A percentile compares a stretch with the other conserved stretches of the same genome.
Evolutionary conservation across 2,329 filamentous ascomycete genomes (phyloP).

Genomic region (Sarocladium kiliense): DNA sequence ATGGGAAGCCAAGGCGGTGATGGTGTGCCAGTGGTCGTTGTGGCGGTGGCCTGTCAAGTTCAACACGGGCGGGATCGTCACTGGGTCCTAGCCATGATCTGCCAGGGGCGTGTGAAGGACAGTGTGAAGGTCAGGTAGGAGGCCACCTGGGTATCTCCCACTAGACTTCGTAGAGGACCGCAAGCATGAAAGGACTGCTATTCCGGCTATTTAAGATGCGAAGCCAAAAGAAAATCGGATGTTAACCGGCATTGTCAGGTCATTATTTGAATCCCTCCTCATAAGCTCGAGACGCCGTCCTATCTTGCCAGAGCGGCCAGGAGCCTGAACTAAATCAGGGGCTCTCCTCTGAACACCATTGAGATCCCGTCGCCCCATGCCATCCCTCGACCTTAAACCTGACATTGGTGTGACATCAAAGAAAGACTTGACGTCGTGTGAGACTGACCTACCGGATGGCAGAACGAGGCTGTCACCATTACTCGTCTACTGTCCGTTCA

Average conservation of each 20-base stretch:
- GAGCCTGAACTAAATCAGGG: neutral
- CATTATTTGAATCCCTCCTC: neutral
- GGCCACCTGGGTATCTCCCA: no score
- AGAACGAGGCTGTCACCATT: no score
- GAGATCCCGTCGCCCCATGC: neutral
- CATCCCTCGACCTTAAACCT: neutral
- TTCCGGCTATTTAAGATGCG: neutral
- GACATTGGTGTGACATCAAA: neutral
- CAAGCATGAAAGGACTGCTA: no score
- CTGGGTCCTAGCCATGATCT: neutral
- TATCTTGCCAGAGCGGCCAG: neutral
- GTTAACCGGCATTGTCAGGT: neutral
- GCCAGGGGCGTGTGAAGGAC: neutral
- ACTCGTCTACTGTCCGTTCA: neutral
- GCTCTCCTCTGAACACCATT: neutral
- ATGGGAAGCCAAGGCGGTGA: neutral
- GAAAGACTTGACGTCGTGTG: no score
- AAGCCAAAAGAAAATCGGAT: neutral
- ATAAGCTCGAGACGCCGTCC: neutral
- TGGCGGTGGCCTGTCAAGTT: conserved; percentile 4
- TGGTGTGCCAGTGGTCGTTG: no score
- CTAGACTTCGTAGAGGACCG: no score
- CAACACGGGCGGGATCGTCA: conserved; percentile 1
- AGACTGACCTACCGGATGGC: no score
- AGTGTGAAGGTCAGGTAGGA: neutral